Conservation (phyloP, 805 yeast species). For the Candida patagonica region DNA sequence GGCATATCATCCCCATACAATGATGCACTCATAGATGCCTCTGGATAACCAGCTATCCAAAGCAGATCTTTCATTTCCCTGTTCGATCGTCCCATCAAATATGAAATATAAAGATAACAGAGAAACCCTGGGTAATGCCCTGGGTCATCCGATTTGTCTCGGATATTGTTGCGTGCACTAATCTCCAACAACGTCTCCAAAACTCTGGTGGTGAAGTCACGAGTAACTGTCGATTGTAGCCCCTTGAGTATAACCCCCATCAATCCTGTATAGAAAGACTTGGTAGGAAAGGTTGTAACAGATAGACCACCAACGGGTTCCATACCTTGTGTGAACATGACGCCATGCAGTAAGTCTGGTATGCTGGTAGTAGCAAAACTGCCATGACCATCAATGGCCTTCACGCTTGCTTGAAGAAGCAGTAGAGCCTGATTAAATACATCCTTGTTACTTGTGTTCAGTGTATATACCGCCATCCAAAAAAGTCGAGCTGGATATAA, state of each 20-base stretch:
- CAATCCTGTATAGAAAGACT: slow-evolving; percentile 19
- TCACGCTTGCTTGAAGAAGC: slow-evolving; percentile 14
- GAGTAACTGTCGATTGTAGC: slow-evolving; percentile 16
- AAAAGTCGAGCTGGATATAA: slow-evolving; percentile 39
- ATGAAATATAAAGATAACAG: slow-evolving; percentile 20
- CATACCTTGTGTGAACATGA: slow-evolving; percentile 14
- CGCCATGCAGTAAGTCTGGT: slow-evolving; percentile 11
- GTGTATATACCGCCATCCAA: slow-evolving; percentile 32
- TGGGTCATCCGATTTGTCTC: slow-evolving; percentile 2
- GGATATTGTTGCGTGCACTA: slow-evolving; percentile 16
- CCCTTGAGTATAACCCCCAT: slow-evolving; percentile 19
- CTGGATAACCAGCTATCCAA: slow-evolving; percentile 23
- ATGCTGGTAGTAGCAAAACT: slow-evolving; percentile 14
- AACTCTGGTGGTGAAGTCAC: slow-evolving; percentile 16
- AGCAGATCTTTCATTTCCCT: slow-evolving; percentile 17
- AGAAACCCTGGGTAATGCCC: slow-evolving; percentile 11
- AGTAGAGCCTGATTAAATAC: slow-evolving; percentile 17
- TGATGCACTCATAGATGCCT: slow-evolving; percentile 12
- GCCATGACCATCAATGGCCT: slow-evolving; percentile 18
- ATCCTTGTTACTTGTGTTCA: slow-evolving; percentile 9
- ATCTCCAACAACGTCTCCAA: slow-evolving; percentile 20
- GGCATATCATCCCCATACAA: slow-evolving; percentile 12
- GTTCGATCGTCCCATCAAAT: slow-evolving; percentile 18
- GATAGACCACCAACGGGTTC: slow-evolving; percentile 8
- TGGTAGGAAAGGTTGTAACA: slow-evolving; percentile 14